Percentiles rank a stretch among this genome's conserved stretches.
These are phyloP conservation scores for Coccomyxa subellipsoidea DNA, from an alignment of 163 green algal genomes.

Conservation along the genomic window DNA sequence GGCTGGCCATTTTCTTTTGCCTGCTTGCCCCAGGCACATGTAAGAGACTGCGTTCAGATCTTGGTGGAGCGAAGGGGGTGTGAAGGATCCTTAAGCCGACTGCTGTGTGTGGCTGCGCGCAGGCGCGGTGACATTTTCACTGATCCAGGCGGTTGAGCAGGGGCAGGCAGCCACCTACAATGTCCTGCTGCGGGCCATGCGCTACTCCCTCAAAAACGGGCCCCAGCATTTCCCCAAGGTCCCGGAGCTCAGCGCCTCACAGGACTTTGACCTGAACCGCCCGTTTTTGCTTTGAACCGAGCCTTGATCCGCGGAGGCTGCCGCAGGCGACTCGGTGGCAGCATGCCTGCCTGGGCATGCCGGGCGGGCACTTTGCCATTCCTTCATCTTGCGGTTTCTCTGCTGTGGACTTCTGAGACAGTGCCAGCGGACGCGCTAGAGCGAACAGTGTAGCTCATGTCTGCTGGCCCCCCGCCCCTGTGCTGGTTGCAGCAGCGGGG, in stretches of 20 bases:
- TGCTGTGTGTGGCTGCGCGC: not conserved
- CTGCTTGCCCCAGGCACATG: too few relatives aligned
- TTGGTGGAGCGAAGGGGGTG: not conserved
- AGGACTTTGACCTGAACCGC: slow-evolving; percentile 24
- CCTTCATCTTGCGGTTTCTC: not conserved
- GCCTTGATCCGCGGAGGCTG: not conserved
- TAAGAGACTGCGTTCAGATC: too few relatives aligned
- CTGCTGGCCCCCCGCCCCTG: too few relatives aligned
- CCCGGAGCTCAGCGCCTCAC: slow-evolving; percentile 12
- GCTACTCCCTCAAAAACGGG: slow-evolving; percentile 33
- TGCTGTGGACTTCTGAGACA: too few relatives aligned
- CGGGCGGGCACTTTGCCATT: not conserved
- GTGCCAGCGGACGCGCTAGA: too few relatives aligned
- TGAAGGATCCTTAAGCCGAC: not conserved
- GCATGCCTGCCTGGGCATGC: not conserved
- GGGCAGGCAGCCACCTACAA: slow-evolving; percentile 24
- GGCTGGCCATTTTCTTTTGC: too few relatives aligned
- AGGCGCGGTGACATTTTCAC: slow-evolving; percentile 23
- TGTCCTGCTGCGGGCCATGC: slow-evolving; percentile 22
- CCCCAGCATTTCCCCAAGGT: slow-evolving; percentile 20
- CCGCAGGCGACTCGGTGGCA: not conserved
- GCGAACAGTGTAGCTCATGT: too few relatives aligned
- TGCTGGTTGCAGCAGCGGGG: too few relatives aligned
- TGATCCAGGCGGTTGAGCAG: slow-evolving; percentile 31
- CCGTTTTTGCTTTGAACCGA: slow-evolving; percentile 21